Conservation (phyloP, 768 basidiomycete species). For the Paxillus rubicundulus region DNA sequence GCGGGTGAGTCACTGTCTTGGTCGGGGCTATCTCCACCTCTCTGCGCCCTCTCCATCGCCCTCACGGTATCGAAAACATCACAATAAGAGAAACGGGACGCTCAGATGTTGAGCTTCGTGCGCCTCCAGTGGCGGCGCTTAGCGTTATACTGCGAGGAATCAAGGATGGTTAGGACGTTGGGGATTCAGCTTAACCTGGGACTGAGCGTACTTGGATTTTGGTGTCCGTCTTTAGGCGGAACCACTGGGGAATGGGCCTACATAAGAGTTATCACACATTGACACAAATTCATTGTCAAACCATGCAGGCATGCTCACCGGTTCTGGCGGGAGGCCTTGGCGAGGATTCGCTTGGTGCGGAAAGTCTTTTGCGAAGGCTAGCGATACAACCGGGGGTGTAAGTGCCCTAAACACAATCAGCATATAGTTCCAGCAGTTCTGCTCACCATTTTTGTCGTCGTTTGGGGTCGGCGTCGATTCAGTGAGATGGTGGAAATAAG, state of each 20-base stretch:
- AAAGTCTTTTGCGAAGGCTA: constrained; percentile 99
- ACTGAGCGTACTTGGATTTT: constrained; percentile 74
- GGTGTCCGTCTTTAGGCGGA: constrained; percentile 93
- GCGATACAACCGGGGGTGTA: constrained; percentile 3
- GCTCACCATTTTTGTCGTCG: constrained; percentile 51
- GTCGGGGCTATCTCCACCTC: constrained; percentile 14
- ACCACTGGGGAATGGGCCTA: constrained; percentile 99
- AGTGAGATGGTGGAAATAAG: constrained; percentile 29
- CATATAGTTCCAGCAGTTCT: background rate
- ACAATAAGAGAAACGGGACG: constrained; percentile 1
- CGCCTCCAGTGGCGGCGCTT: constrained; percentile 99
- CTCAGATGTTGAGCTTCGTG: constrained; percentile 96
- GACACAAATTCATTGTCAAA: background rate
- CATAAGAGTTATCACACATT: background rate
- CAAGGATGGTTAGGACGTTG: background rate
- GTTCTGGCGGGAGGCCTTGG: constrained; percentile 95
- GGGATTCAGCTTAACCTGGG: background rate
- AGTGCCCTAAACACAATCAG: background rate
- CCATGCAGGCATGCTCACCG: constrained; percentile 49
- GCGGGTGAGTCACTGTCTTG: constrained; percentile 6
- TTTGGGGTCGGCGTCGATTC: constrained; percentile 32
- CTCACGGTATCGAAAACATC: constrained; percentile 3
- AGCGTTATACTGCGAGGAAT: constrained; percentile 68
- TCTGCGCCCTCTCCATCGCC: constrained; percentile 4
- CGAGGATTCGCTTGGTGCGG: constrained; percentile 94